A percentile compares a stretch with the other conserved stretches of the same genome.
phyloP scores from a whole-genome alignment of 805 yeast species.

The Starmerella roubikii region DNA sequence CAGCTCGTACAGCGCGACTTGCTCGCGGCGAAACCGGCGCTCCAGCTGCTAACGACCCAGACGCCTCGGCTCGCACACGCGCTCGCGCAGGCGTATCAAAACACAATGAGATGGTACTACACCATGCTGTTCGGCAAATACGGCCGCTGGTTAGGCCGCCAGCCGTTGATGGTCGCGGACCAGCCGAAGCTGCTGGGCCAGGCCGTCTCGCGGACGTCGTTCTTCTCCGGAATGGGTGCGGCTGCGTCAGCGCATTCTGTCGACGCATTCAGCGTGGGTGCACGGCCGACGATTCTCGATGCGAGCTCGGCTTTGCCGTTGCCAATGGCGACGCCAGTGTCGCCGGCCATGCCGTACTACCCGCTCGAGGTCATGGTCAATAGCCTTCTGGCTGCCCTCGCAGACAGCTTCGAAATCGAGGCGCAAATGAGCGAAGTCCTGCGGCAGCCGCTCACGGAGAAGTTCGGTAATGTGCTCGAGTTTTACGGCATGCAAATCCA shows the following conservation, averaged over 20 bases:
- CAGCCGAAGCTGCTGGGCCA: slow-evolving; percentile 9
- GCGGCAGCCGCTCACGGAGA: neutral
- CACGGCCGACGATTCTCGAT: slow-evolving; percentile 16
- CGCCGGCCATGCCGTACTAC: slow-evolving; percentile 7
- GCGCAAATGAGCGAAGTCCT: slow-evolving; percentile 1
- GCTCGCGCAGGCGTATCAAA: slow-evolving; percentile 63
- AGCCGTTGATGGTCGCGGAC: slow-evolving; percentile 9
- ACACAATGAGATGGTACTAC: slow-evolving; percentile 92
- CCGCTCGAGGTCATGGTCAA: slow-evolving; percentile 15
- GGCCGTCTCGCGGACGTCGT: neutral
- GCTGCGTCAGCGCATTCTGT: slow-evolving; percentile 4
- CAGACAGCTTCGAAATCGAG: slow-evolving; percentile 15
- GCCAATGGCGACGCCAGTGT: slow-evolving; percentile 12
- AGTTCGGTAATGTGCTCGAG: slow-evolving; percentile 9
- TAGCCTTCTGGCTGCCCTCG: slow-evolving; percentile 13
- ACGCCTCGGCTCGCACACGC: slow-evolving; percentile 56
- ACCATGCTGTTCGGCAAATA: slow-evolving; percentile 47
- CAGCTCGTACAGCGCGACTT: slow-evolving; percentile 61
- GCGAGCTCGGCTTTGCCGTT: slow-evolving; percentile 4
- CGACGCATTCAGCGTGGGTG: slow-evolving; percentile 18
- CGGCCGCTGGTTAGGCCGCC: slow-evolving; percentile 19
- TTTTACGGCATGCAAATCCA: slow-evolving; percentile 6
- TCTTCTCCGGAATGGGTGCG: slow-evolving; percentile 1
- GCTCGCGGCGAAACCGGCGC: slow-evolving; percentile 48
- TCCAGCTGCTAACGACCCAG: slow-evolving; percentile 39